A percentile compares a stretch with the other conserved stretches of the same genome.
These are phyloP conservation scores for Phyllosticta capitalensis DNA, from an alignment of 2,329 filamentous ascomycete genomes.

Conservation along the genomic window DNA sequence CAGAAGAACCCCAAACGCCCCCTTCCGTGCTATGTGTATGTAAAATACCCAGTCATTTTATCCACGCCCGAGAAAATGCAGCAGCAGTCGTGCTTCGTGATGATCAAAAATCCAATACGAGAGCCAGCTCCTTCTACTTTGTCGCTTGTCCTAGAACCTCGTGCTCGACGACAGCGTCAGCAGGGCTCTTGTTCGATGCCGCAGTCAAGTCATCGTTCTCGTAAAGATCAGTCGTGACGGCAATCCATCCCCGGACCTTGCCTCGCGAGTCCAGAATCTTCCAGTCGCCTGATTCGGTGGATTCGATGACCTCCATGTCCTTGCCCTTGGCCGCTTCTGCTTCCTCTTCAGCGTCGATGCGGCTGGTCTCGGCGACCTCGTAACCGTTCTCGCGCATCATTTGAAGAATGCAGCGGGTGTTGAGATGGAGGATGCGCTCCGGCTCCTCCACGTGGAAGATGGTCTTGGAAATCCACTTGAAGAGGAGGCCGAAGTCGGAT, in stretches of 20 bases:
- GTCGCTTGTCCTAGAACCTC: constrained; percentile 26
- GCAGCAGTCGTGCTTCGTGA: neutral
- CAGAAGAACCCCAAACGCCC: neutral
- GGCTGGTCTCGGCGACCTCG: constrained; percentile 33
- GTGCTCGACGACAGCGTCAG: constrained; percentile 25
- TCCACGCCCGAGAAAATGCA: neutral
- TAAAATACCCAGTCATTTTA: neutral
- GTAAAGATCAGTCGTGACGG: constrained; percentile 16
- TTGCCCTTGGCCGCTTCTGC: constrained; percentile 15
- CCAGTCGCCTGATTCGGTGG: constrained; percentile 18
- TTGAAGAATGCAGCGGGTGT: constrained; percentile 75
- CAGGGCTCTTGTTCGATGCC: constrained; percentile 11
- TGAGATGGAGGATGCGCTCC: constrained; percentile 70
- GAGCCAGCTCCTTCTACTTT: constrained; percentile 3
- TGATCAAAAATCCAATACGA: neutral
- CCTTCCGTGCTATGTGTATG: neutral
- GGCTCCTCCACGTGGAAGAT: constrained; percentile 53
- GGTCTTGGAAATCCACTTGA: constrained; percentile 54
- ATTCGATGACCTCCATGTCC: constrained; percentile 9
- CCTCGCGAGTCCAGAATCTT: constrained; percentile 22
- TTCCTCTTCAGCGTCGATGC: constrained; percentile 30
- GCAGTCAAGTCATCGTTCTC: constrained; percentile 1
- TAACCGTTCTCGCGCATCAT: constrained; percentile 42
- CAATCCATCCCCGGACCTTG: constrained; percentile 28
- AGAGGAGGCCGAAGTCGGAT: constrained; percentile 74